A percentile compares a stretch with the other conserved stretches of the same genome.
phyloP scores from a whole-genome alignment of 2,329 filamentous ascomycete genomes.

The Fusarium pilosicola region DNA sequence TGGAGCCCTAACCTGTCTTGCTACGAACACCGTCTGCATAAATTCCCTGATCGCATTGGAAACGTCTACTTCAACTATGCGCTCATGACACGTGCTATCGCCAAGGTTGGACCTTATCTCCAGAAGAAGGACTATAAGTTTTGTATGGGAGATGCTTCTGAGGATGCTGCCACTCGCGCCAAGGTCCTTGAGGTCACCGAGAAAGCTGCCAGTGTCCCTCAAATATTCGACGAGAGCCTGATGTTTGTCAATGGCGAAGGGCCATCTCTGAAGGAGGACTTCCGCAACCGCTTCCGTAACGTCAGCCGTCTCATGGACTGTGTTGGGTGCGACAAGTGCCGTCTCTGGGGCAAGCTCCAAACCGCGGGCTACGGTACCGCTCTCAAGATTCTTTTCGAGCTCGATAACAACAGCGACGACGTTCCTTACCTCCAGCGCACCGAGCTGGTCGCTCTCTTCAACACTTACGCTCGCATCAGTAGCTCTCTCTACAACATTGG shows the following conservation, averaged over 20 bases:
- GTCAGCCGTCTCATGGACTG: conserved; percentile 98
- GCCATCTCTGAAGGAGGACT: conserved; percentile 91
- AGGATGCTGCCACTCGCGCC: conserved; percentile 81
- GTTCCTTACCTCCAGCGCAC: conserved; percentile 81
- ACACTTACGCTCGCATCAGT: conserved; percentile 89
- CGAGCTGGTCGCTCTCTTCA: conserved; percentile 93
- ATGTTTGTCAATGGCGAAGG: conserved; percentile 89
- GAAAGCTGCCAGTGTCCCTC: conserved; percentile 72
- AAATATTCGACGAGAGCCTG: conserved; percentile 92
- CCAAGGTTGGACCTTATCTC: conserved; percentile 87
- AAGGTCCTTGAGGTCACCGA: conserved; percentile 83
- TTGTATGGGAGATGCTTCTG: conserved; percentile 83
- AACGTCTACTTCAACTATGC: conserved; percentile 99
- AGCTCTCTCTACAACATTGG: conserved; percentile 80
- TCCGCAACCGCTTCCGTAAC: conserved; percentile 96
- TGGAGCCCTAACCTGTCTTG: conserved; percentile 93
- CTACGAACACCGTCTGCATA: conserved; percentile 87
- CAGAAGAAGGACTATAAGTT: conserved; percentile 79
- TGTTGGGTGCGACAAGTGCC: conserved; percentile 97
- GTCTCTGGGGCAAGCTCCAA: conserved; percentile 97
- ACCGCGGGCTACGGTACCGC: conserved; percentile 94
- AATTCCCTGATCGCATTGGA: conserved; percentile 88
- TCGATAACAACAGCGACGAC: conserved; percentile 74
- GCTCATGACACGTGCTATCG: conserved; percentile 88
- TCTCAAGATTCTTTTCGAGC: conserved; percentile 95